Evolutionary conservation across 352 stramenopile species (phyloP).

Genomic region (Pythium dissotocum): DNA sequence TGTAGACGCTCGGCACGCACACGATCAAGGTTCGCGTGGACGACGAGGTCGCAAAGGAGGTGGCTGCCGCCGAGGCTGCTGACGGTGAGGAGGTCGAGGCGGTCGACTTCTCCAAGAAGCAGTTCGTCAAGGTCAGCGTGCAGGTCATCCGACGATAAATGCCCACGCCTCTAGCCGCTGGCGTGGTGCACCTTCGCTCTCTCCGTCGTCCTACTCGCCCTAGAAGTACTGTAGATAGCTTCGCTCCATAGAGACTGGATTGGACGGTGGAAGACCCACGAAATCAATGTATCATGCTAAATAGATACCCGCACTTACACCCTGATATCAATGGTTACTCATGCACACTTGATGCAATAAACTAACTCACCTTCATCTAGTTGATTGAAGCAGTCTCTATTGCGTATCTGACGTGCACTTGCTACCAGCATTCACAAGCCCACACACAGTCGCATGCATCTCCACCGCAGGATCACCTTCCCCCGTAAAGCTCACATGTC

Average conservation of each 20-base stretch:
- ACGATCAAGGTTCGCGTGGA: conserved; percentile 84
- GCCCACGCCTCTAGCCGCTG: background rate
- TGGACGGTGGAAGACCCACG: background rate
- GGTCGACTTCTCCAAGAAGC: conserved; percentile 71
- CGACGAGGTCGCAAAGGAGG: conserved; percentile 71
- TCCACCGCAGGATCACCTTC: background rate
- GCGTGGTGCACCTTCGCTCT: background rate
- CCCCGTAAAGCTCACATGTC: background rate
- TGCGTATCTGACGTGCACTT: background rate
- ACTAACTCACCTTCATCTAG: too few species aligned
- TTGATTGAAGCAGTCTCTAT: too few species aligned
- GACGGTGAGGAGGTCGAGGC: conserved; percentile 28
- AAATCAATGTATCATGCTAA: conserved; percentile 3
- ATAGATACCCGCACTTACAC: conserved; percentile 1
- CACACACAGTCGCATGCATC: background rate
- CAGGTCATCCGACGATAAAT: conserved; percentile 68
- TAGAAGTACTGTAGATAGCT: background rate
- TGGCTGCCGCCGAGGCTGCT: conserved; percentile 40
- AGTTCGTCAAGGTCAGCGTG: conserved; percentile 68
- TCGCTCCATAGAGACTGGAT: background rate
- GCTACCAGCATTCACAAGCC: background rate
- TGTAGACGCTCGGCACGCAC: conserved; percentile 70
- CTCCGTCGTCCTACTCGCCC: too few species aligned
- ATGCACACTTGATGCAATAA: too few species aligned
- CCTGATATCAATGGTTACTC: too few species aligned